Percentiles rank a stretch among this genome's conserved stretches.
Conservation (phyloP, 495 filamentous ascomycete species). For the Trichoderma gamsii region DNA sequence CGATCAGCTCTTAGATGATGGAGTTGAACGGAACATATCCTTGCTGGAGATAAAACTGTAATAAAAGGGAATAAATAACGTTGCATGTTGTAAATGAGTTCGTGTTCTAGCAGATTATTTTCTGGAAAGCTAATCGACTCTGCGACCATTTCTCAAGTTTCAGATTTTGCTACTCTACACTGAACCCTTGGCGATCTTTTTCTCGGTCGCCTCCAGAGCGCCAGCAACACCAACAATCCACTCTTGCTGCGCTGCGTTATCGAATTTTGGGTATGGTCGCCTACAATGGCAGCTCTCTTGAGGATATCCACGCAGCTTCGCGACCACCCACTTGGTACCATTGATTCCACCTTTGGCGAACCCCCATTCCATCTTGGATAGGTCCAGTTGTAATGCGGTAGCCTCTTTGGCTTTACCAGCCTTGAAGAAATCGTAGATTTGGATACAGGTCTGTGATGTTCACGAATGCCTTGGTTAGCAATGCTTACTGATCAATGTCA, state of each 20-base stretch:
- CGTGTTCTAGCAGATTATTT: no score
- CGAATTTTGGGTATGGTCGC: slow-evolving; percentile 35
- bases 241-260: slow-evolving; percentile 29
- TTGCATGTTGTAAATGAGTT: no score
- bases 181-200: not conserved
- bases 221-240: slow-evolving; percentile 24
- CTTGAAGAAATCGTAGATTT: slow-evolving; percentile 31
- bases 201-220: slow-evolving; percentile 16
- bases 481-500: not conserved
- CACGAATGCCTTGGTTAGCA: not conserved
- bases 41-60: no score
- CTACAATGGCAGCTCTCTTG: slow-evolving; percentile 32
- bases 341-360: slow-evolving; percentile 39
- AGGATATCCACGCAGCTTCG: slow-evolving; percentile 34
- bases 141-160: no score
- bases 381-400: slow-evolving; percentile 30
- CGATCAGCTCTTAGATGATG: no score
- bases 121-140: not conserved
- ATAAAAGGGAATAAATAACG: no score
- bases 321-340: slow-evolving; percentile 39
- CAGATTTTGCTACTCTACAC: not conserved
- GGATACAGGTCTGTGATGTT: slow-evolving; percentile 22
- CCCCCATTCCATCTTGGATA: slow-evolving; percentile 35
- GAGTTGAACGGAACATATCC: no score
- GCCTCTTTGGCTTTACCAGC: slow-evolving; percentile 34